phyloP scores from a whole-genome alignment of 176 grass and related monocot species.

The Ensete glaucum region DNA sequence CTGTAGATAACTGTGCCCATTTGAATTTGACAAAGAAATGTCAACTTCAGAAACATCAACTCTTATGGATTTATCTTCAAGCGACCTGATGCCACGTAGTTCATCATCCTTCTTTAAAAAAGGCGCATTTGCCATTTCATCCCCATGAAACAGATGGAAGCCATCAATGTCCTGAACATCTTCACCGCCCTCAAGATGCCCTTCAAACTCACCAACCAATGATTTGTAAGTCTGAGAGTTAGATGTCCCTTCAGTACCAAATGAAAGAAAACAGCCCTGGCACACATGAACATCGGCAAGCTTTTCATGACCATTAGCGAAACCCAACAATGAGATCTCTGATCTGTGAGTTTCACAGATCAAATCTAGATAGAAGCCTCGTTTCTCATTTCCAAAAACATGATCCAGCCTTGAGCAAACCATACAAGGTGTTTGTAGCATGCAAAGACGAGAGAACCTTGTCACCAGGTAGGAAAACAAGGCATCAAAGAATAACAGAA shows the following conservation, averaged over 20 bases:
- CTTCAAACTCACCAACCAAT: background rate
- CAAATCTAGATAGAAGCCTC: constrained; percentile 69
- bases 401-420: constrained; percentile 74
- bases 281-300: constrained; percentile 50
- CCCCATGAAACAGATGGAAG: background rate
- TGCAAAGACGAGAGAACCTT: constrained; percentile 63
- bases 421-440: constrained; percentile 56
- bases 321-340: constrained; percentile 70
- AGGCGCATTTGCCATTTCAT: constrained; percentile 6
- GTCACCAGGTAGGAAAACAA: constrained; percentile 53
- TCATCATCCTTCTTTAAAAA: constrained; percentile 1
- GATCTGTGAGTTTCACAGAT: constrained; percentile 69
- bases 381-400: constrained; percentile 57
- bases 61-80: constrained; percentile 18
- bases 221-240: constrained; percentile 1
- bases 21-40: constrained; percentile 27
- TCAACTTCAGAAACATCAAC: constrained; percentile 23
- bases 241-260: too few relatives aligned
- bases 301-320: constrained; percentile 59
- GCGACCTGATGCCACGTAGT: background rate
- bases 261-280: constrained; percentile 44
- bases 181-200: background rate
- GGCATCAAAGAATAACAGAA: constrained; percentile 63
- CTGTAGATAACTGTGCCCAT: background rate
- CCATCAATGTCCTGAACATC: background rate